phyloP scores from a whole-genome alignment of 1,139 yeast species.

The Suhomyces maxii region DNA sequence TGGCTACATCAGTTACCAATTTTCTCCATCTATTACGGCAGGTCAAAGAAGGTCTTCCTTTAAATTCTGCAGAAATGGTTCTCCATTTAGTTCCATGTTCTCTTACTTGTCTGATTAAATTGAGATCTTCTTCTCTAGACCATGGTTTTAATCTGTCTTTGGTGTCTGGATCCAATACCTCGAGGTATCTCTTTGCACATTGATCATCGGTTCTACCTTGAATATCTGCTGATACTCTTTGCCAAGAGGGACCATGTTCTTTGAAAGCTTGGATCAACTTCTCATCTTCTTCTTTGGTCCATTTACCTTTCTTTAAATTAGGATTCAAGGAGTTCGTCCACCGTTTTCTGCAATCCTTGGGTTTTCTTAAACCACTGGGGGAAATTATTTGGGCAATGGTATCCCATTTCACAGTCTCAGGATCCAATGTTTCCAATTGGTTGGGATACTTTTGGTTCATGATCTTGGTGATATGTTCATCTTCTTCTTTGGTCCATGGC shows the following conservation, averaged over 20 bases:
- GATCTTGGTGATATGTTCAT: constrained; percentile 40
- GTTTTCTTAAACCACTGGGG: constrained; percentile 46
- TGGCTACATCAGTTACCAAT: constrained; percentile 71
- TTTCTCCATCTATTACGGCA: constrained; percentile 94
- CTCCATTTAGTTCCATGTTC: constrained; percentile 90
- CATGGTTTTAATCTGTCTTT: constrained; percentile 78
- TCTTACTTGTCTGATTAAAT: constrained; percentile 64
- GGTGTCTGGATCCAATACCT: constrained; percentile 81
- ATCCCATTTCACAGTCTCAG: constrained; percentile 66
- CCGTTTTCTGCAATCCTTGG: constrained; percentile 70
- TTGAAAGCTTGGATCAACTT: constrained; percentile 61
- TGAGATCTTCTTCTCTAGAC: constrained; percentile 75
- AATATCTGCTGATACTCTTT: constrained; percentile 71
- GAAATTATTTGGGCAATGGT: constrained; percentile 47
- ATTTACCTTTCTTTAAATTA: constrained; percentile 73
- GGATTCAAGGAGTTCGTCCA: constrained; percentile 87
- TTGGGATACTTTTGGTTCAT: constrained; percentile 32
- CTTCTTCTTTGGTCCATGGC: constrained; percentile 72
- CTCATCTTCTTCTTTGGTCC: constrained; percentile 86
- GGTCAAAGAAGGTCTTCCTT: constrained; percentile 82
- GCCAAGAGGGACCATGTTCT: constrained; percentile 82
- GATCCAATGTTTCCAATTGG: constrained; percentile 25
- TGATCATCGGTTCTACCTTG: constrained; percentile 92
- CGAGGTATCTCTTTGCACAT: constrained; percentile 88
- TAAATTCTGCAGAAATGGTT: constrained; percentile 67